phyloP scores from a whole-genome alignment of 2,329 filamentous ascomycete species.

The Claviceps monticola region DNA sequence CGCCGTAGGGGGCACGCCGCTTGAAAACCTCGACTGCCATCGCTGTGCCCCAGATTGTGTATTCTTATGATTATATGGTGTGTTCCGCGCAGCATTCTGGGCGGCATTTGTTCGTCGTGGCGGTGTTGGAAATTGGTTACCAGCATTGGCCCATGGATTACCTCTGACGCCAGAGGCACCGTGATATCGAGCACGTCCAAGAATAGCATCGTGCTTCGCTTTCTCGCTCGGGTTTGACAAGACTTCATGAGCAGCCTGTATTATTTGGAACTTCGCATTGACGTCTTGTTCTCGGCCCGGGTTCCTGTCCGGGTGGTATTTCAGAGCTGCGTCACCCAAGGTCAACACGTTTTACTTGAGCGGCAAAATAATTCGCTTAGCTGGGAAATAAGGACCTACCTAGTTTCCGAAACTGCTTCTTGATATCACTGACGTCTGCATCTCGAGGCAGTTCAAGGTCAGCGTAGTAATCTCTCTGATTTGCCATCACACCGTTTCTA shows the following conservation, averaged over 20 bases:
- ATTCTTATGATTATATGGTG: conserved; percentile 6
- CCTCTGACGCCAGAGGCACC: conserved; percentile 41
- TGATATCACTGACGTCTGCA: conserved; percentile 62
- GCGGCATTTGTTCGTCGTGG: conserved; percentile 25
- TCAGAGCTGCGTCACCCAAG: conserved; percentile 42
- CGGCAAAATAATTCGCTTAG: background rate
- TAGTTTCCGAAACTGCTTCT: conserved; percentile 75
- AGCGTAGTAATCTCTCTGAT: conserved; percentile 65
- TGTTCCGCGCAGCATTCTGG: conserved; percentile 2
- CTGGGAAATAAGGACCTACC: conserved; percentile 31
- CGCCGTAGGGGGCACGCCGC: conserved; percentile 28
- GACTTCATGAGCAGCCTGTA: conserved; percentile 76
- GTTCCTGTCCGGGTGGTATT: conserved; percentile 83
- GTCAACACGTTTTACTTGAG: conserved; percentile 11
- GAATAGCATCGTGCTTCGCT: conserved; percentile 38
- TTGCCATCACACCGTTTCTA: conserved; percentile 16
- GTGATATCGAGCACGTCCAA: conserved; percentile 26
- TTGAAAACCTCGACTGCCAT: conserved; percentile 29
- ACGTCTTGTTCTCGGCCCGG: conserved; percentile 68
- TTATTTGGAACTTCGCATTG: conserved; percentile 71
- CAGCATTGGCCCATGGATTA: conserved; percentile 41
- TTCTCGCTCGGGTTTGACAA: conserved; percentile 36
- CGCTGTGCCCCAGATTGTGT: conserved; percentile 28
- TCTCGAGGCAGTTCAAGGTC: conserved; percentile 60
- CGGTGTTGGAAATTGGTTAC: conserved; percentile 35